Evolutionary conservation across 805 yeast species (phyloP), one percentile per base, ranked within the genome.

Genomic region (Ogataea pini): DNA sequence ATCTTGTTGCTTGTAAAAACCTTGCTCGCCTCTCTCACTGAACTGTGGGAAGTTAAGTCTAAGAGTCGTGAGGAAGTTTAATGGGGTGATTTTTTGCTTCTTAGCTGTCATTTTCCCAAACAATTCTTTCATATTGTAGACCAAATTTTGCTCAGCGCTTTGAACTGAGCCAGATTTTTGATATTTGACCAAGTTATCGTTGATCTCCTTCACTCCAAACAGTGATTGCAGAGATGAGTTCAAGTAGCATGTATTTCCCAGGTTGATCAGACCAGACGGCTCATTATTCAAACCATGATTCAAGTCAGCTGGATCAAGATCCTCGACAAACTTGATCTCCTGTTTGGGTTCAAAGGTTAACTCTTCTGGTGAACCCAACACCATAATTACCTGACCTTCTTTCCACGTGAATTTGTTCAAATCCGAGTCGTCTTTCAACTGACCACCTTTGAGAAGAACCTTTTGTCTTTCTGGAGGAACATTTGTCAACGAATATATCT

Each of bases 401-500:
- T 85, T 86, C 52, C 91, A 63, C 20, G 74, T 77, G 44, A 86
- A 72, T 3, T 69, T 57, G 9, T 71, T 62, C 45, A 88, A 67
- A 32, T 74, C 71, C 7, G 65, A 59, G 51, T 86, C 91, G 67
- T 89, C 92, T 47, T 77, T 76, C 59, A 94, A 70, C 65, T 90
- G 95, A 36, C 97, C 96, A 10, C 95, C 92, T 70, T 88, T 90
- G 44, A 89, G 79, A 63, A 94, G 76, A 51, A 91, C 85, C 71
- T 92, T 92, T 70, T 94, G 99, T 58, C 97, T 83, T 46, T 81
- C 86, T 1, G 83, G 79, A n/a, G 96, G 96, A 47, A 94, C 89
- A 49, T 81, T 81, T 2, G 98, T 92, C 49, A 80, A 65, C 18
- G 82, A 79, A 56, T 78, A 83, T 47, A 94, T 82, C 66, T 84